Base-by-base conservation (phyloP, 73 alveolate species). In the Breviolum minutum region DNA sequence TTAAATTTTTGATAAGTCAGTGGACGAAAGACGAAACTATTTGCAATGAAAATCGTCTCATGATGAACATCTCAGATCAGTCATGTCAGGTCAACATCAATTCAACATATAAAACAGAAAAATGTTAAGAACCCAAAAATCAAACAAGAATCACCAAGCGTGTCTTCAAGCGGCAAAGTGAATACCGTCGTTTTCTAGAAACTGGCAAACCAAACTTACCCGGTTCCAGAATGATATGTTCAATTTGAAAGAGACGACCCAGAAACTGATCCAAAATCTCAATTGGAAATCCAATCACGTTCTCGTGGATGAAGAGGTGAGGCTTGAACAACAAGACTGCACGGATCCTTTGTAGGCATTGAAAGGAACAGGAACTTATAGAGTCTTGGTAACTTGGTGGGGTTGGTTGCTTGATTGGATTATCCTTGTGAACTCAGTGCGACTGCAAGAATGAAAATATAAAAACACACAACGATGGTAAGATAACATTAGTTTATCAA, bases 401-500 rank as follows among this genome's bases (percentile, higher is more conserved):
- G n/a, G n/a, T n/a, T n/a, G n/a, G n/a, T n/a, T n/a, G n/a, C n/a
- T n/a, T n/a, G n/a, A n/a, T n/a, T n/a, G n/a, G n/a, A n/a, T n/a
- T n/a, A n/a, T n/a, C n/a, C n/a, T n/a, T n/a, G n/a, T 74, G 54
- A 74, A n/a, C 85, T 2, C 2, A 20, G 63, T 76, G 2, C 40
- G 74, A 16, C 3, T 20, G 12, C 22, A 84, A 62, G 63, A 12
- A 8, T 77, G 14, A 16, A 14, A 26, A 22, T 14, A 84, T 63
- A 61, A 62, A 61, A 30, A 77, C 77, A 86, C 71, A 26, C 95
- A 19, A n/a, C 64, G 95, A 64, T 81, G 81, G 81, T 81, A 86
- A 14, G 27, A 32, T 24, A 54, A 32, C 27, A 76, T 17, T n/a
- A 20, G 29, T 4, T 27, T 16, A 54, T 12, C 8, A 76, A 76